Conservation (phyloP, 352 stramenopile genomes). For the Pythium aristosporum region DNA sequence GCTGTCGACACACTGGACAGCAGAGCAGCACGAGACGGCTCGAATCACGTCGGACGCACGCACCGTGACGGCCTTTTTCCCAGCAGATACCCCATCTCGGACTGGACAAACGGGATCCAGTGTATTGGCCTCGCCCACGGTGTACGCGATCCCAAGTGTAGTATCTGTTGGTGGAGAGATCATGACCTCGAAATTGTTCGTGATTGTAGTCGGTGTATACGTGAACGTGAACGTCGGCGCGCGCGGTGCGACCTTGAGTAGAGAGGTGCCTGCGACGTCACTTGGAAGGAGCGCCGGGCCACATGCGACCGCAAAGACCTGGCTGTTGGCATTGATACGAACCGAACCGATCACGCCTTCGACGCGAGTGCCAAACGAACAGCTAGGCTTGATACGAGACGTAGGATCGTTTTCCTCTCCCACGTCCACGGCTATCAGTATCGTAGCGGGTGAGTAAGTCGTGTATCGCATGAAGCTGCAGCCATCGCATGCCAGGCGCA, state of each 20-base stretch:
- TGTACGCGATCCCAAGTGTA: slow-evolving; percentile 33
- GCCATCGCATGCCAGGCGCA: slow-evolving; percentile 33
- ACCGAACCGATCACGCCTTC: slow-evolving; percentile 21
- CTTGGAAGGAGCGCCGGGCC: slow-evolving; percentile 36
- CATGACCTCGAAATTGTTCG: slow-evolving; percentile 45
- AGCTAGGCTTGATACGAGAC: slow-evolving; percentile 34
- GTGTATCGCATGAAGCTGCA: slow-evolving; percentile 58
- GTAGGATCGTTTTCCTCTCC: neutral
- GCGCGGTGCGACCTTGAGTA: slow-evolving; percentile 38
- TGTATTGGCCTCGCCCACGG: slow-evolving; percentile 14
- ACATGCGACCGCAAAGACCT: slow-evolving; percentile 47
- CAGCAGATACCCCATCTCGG: slow-evolving; percentile 21
- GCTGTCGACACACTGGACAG: slow-evolving; percentile 28
- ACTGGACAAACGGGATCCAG: slow-evolving; percentile 6
- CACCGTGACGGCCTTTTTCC: slow-evolving; percentile 23
- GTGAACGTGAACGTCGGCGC: slow-evolving; percentile 36
- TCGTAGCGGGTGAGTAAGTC: neutral
- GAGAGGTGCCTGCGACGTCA: slow-evolving; percentile 25
- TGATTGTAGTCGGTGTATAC: slow-evolving; percentile 38
- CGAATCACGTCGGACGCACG: slow-evolving; percentile 43
- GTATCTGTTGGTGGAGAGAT: slow-evolving; percentile 26
- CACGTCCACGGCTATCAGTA: neutral
- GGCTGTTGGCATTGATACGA: slow-evolving; percentile 36
- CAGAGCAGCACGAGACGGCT: slow-evolving; percentile 47
- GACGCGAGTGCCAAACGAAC: slow-evolving; percentile 34